These are phyloP conservation scores for Leccinum uliginosum DNA, from an alignment of 768 basidiomycete genomes.

Conservation along the genomic window DNA sequence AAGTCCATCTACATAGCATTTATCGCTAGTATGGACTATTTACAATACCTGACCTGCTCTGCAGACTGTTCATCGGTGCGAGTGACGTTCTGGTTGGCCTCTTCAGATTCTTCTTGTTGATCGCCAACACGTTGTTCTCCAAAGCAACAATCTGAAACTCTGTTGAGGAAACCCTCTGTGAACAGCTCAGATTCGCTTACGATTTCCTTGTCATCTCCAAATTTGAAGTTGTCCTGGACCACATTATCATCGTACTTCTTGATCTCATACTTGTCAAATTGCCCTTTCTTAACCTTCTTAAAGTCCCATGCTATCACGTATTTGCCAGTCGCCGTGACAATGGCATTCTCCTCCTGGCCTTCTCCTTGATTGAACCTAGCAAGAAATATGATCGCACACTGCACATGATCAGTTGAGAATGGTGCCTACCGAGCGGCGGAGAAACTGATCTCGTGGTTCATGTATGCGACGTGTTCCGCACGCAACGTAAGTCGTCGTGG, in stretches of 20 bases:
- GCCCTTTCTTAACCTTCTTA: conserved; percentile 88
- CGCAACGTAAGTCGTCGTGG: conserved; percentile 85
- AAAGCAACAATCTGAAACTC: conserved; percentile 80
- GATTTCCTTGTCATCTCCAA: conserved; percentile 95
- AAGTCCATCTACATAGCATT: background rate
- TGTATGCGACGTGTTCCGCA: conserved; percentile 90
- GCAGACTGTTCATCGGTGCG: conserved; percentile 38
- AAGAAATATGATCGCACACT: conserved; percentile 4
- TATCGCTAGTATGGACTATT: conserved; percentile 53
- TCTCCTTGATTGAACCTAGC: conserved; percentile 88
- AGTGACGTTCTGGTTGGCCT: conserved; percentile 77
- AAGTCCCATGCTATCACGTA: conserved; percentile 98
- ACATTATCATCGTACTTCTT: conserved; percentile 94
- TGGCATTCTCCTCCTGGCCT: conserved; percentile 87
- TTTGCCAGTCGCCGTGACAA: conserved; percentile 89
- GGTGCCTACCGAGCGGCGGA: conserved; percentile 80
- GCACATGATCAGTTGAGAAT: background rate
- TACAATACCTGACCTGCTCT: conserved; percentile 62
- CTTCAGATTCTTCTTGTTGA: conserved; percentile 91
- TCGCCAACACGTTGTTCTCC: conserved; percentile 86
- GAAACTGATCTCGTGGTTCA: conserved; percentile 83
- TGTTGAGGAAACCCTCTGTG: conserved; percentile 1
- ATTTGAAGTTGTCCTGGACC: conserved; percentile 97
- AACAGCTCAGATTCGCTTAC: conserved; percentile 40
- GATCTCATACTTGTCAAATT: conserved; percentile 90